Percentiles rank a stretch among this genome's conserved stretches.
Conservation (phyloP, 345 rosid genomes). For the Pugionium cornutum region DNA sequence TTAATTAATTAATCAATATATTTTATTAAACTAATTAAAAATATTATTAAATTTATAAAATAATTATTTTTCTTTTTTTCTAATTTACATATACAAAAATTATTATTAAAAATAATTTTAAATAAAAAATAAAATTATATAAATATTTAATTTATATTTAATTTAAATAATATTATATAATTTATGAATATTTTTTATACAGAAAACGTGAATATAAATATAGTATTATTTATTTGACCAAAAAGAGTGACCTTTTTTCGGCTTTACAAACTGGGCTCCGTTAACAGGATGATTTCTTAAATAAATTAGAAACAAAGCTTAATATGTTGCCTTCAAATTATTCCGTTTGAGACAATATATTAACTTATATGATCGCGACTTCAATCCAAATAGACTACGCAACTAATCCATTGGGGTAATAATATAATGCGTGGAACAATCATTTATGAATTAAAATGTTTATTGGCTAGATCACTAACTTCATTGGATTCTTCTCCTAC, state of each 20-base stretch:
- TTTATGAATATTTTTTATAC: no score
- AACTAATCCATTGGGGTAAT: conserved; percentile 20
- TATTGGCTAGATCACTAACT: not conserved
- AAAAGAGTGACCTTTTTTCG: conserved; percentile 2
- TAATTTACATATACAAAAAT: no score
- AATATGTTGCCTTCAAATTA: conserved; percentile 20
- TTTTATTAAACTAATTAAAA: no score
- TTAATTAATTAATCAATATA: no score
- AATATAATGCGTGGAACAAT: not conserved
- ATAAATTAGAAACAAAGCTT: conserved; percentile 4
- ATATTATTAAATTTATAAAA: no score
- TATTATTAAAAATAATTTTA: no score
- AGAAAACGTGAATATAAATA: no score
- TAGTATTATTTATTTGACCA: conserved; percentile 17
- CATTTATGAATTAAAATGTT: not conserved
- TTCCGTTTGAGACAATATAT: conserved; percentile 18
- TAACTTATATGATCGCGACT: conserved; percentile 24
- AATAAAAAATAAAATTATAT: no score
- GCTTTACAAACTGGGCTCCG: conserved; percentile 30
- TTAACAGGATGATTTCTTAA: conserved; percentile 12
- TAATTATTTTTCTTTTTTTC: no score
- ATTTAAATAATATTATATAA: no score
- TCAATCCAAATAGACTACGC: conserved; percentile 18
- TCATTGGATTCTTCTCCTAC: conserved; percentile 17
- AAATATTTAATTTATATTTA: no score